Percentiles rank a stretch among this genome's conserved stretches.
Conservation (phyloP, 2,329 filamentous ascomycete genomes). For the Zymoseptoria tritici region DNA sequence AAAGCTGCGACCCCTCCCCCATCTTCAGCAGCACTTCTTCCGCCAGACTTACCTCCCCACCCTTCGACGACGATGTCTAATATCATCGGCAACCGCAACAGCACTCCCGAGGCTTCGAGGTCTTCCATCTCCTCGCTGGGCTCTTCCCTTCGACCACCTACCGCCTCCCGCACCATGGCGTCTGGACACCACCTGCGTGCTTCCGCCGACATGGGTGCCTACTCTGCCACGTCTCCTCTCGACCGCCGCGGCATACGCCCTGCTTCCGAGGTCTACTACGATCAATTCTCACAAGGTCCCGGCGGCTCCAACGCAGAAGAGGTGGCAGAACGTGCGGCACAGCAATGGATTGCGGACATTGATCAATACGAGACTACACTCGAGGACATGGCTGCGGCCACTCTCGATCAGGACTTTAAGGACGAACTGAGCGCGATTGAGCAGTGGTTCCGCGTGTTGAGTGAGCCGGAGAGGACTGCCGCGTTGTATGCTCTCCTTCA, state of each 20-base stretch:
- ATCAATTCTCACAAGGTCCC: conserved; percentile 62
- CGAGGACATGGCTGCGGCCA: conserved; percentile 97
- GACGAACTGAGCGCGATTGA: conserved; percentile 98
- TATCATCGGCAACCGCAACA: conserved; percentile 72
- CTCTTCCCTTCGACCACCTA: conserved; percentile 72
- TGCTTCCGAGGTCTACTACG: conserved; percentile 87
- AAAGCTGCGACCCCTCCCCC: conserved; percentile 5
- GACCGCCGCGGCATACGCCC: conserved; percentile 77
- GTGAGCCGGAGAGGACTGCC: conserved; percentile 91
- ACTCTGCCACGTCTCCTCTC: conserved; percentile 56
- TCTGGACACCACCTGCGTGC: conserved; percentile 81
- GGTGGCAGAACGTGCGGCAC: conserved; percentile 83
- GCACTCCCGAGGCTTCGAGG: conserved; percentile 84
- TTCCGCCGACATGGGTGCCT: conserved; percentile 90
- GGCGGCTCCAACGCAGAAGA: conserved; percentile 68
- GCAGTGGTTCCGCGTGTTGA: conserved; percentile 97
- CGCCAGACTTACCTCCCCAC: conserved; percentile 1
- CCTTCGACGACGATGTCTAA: conserved; percentile 38
- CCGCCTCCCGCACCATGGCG: conserved; percentile 45
- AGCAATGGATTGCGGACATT: conserved; percentile 98
- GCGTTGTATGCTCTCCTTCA: conserved; percentile 91
- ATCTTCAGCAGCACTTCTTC: neutral
- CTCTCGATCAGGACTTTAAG: conserved; percentile 99
- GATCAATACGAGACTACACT: conserved; percentile 98
- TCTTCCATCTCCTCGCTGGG: conserved; percentile 51